Evolutionary conservation across 2,329 filamentous ascomycete species (phyloP), one percentile per base, ranked within the genome.

Genomic region (Neopestalotiopsis clavispora): DNA sequence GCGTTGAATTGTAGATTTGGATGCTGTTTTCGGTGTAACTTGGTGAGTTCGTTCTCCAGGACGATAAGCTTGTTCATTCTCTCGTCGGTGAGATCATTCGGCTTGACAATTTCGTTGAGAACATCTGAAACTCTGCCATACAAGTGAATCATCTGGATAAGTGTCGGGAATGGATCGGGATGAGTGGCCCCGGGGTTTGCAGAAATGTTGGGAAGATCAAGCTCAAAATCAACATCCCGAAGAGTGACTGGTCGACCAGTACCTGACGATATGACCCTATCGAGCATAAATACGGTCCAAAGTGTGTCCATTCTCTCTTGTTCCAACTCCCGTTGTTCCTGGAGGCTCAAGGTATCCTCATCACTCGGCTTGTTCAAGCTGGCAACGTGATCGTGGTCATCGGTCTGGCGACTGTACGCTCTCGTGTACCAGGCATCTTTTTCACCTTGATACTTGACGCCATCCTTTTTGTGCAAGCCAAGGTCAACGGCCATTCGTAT

Each of bases 281-380:
- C 94, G 1, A 97, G 86, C 72, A 97, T 91, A 78, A 97, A 97
- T 12, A 97, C 92, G 4, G 93, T 91, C 94, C 94, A 97, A 73
- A 97, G 94, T 0, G 94, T 95, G 74, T 97, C 93, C 58, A 94
- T 90, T 17, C 93, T 89, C 76, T 97, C 94, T 71, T 94, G 90
- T 74, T 97, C 94, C 3, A 93, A 87, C 74, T 88, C 91, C 71
- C 83, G 86, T 78, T 87, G 89, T 75, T 91, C 90, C 66, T 81
- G 78, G 1, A 80, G 83, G 68, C 78, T 86, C 70, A 80, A 76
- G 0, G 77, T 74, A 23, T 85, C 81, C 45, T 82, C 75, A 4
- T 83, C 81, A 71, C 84, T 82, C 1, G 82, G 75, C 65, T 83
- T 82, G 40, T 74, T 76, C 32, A 79, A 77, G 42, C 13, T 12